Base-by-base conservation (phyloP, 345 rosid genomes). In the Erucastrum elatum region DNA sequence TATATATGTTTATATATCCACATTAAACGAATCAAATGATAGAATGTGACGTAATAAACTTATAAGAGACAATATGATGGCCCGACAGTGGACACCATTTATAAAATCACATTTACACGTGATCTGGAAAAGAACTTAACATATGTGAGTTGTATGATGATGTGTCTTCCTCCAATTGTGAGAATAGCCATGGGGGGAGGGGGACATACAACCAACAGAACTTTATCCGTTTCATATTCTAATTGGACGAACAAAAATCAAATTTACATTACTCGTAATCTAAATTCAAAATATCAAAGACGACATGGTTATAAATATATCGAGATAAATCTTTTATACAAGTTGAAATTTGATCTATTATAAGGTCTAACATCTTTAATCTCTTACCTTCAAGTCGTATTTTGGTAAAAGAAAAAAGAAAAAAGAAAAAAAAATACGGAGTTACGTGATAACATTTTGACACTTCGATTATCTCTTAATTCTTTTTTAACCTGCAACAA, bases 51-150 rank as follows among this genome's bases (percentile, higher is more conserved):
- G 61, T 21, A 56, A 65, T 31, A n/a, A 39, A 26, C 58, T 37
- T 60, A 60, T 44, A 29, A 64, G 66, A 77, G 81, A 71, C 81
- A 77, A 71, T 30, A 71, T 78, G 81, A 72, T 78, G 72, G 62
- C 30, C 21, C 64, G 66, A 70, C 76, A 71, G 53, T 56, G 64
- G 39, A 62, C 41, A 63, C 58, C 75, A 51, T 69, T 37, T 30
- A 51, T 33, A 70, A n/a, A 53, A n/a, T 51, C 16, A 53, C 11
- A 6, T 70, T 16, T 56, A 16, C 25, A 31, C 33, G 62, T 29
- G 31, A 29, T 27, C 46, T 53, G 74, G 41, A 34, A 37, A 71
- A n/a, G 49, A 35, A 4, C 66, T 63, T 71, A 55, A 2, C 5
- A 44, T 35, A 63, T 68, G 70, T 62, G 61, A 74, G 70, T 74